Percentiles rank a stretch among this genome's conserved stretches.
phyloP scores from a whole-genome alignment of 306 rosid species.

The Argentina anserina region DNA sequence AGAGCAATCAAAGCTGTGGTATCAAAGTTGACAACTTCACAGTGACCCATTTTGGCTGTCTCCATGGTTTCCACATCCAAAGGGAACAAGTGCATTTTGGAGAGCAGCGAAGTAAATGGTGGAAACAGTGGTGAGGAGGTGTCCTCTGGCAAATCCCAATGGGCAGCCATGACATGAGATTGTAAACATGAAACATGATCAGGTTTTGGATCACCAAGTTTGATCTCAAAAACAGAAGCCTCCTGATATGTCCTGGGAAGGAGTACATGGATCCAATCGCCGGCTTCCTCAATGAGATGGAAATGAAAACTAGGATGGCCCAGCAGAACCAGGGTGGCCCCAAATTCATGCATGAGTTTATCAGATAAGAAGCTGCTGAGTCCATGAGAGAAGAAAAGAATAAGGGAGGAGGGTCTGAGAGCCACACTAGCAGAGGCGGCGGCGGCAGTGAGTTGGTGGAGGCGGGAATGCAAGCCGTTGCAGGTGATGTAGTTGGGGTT shows the following conservation, averaged over 20 bases:
- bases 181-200: slow-evolving; percentile 20
- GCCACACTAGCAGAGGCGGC: slow-evolving; percentile 52
- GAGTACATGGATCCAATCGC: slow-evolving; percentile 63
- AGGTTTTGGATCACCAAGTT: slow-evolving; percentile 22
- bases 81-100: slow-evolving; percentile 38
- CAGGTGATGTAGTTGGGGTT: slow-evolving; percentile 72
- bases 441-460: slow-evolving; percentile 52
- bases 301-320: slow-evolving; percentile 35
- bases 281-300: slow-evolving; percentile 48
- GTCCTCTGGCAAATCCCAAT: slow-evolving; percentile 22
- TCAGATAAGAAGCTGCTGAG: slow-evolving; percentile 34
- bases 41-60: slow-evolving; percentile 26
- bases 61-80: slow-evolving; percentile 18
- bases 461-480: slow-evolving; percentile 61
- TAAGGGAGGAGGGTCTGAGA: slow-evolving; percentile 69
- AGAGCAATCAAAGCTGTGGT: slow-evolving; percentile 92
- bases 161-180: slow-evolving; percentile 25
- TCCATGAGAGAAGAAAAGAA: slow-evolving; percentile 77
- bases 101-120: slow-evolving; percentile 41
- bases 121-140: slow-evolving; percentile 17
- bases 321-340: slow-evolving; percentile 50
- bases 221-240: slow-evolving; percentile 61
- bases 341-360: slow-evolving; percentile 47
- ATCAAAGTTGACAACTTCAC: slow-evolving; percentile 62
- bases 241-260: slow-evolving; percentile 43